Conservation (phyloP, 2,329 filamentous ascomycete species). For the Arthrobotrys conoides region DNA sequence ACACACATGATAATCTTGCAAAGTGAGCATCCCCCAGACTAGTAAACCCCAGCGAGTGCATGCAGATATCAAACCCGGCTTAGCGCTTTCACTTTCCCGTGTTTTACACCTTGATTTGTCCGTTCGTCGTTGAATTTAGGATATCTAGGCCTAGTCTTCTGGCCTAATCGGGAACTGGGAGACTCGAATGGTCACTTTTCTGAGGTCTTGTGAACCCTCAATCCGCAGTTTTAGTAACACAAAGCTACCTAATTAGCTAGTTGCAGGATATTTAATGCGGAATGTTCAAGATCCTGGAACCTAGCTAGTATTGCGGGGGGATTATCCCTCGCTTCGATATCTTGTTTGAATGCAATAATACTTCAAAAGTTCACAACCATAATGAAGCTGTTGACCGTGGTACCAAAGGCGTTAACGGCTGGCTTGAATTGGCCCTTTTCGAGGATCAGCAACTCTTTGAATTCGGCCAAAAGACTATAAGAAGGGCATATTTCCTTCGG, state of each 20-base stretch:
- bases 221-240: neutral
- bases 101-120: neutral
- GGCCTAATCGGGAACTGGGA: neutral
- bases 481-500: neutral
- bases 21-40: too few species aligned
- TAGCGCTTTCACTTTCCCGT: conserved; percentile 6
- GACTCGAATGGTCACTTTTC: neutral
- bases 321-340: neutral
- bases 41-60: too few species aligned
- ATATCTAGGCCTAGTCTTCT: neutral
- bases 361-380: neutral
- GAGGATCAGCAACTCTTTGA: too few species aligned
- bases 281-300: neutral
- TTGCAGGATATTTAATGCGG: neutral
- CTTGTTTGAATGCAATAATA: neutral
- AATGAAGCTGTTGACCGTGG: neutral
- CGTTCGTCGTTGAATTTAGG: neutral
- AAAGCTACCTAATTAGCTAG: neutral
- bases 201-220: neutral
- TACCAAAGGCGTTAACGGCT: too few species aligned
- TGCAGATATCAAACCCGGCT: neutral
- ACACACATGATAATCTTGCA: too few species aligned
- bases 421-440: too few species aligned
- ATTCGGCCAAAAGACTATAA: neutral
- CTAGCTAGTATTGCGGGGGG: neutral